Evolutionary conservation across 2,329 filamentous ascomycete species (phyloP).

Genomic region (Onygenales sp.): DNA sequence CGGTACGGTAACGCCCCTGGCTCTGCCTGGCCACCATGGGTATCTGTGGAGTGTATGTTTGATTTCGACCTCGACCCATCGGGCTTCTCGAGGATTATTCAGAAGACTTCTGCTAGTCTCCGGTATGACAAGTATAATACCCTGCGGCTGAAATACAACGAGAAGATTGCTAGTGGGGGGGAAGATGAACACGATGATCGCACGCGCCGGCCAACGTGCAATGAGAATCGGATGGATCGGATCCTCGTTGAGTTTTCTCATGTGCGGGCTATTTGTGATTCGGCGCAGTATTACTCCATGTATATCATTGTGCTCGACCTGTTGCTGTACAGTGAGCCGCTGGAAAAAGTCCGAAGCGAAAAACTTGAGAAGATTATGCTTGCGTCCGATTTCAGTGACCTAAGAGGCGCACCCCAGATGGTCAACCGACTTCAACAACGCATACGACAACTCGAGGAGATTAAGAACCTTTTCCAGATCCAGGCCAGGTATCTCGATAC

Average conservation of each 20-base stretch:
- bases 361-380: conserved; percentile 97
- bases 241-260: conserved; percentile 96
- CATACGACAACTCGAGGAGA: conserved; percentile 87
- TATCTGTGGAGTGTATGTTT: conserved; percentile 97
- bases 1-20: conserved; percentile 78
- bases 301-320: conserved; percentile 97
- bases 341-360: conserved; percentile 95
- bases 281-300: conserved; percentile 91
- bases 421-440: conserved; percentile 84
- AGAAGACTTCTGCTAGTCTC: conserved; percentile 89
- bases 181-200: conserved; percentile 30
- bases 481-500: conserved; percentile 80
- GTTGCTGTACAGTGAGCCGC: conserved; percentile 87
- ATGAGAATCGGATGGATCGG: conserved; percentile 73
- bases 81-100: conserved; percentile 94
- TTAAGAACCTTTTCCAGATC: conserved; percentile 92
- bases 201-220: conserved; percentile 41
- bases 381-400: conserved; percentile 94
- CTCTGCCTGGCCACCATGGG: conserved; percentile 94
- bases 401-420: conserved; percentile 87
- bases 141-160: conserved; percentile 90
- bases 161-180: conserved; percentile 62
- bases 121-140: conserved; percentile 98
- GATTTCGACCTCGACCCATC: conserved; percentile 90
- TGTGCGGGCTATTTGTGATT: conserved; percentile 90